Evolutionary conservation across 805 yeast genomes (phyloP).

Genomic region (Starmerella apis): DNA sequence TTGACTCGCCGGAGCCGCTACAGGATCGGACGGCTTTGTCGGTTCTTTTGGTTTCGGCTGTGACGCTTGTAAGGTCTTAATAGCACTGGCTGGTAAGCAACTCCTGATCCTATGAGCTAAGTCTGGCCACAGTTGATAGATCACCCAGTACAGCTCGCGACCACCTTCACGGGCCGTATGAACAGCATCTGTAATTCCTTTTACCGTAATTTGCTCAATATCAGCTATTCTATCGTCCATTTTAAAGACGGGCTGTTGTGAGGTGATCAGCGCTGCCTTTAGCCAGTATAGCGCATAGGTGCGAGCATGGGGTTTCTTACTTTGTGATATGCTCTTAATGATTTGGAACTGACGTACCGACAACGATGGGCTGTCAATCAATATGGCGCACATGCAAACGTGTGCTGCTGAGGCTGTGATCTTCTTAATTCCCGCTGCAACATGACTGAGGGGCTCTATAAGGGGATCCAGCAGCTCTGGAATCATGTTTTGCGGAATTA

Average conservation of each 20-base stretch:
- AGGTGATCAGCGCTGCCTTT: conserved; percentile 39
- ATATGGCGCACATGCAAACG: conserved; percentile 39
- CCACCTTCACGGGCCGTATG: conserved; percentile 68
- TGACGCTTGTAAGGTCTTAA: conserved; percentile 7
- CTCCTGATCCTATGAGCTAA: conserved; percentile 38
- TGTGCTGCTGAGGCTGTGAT: conserved; percentile 47
- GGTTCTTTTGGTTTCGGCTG: background rate
- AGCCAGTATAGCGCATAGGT: conserved; percentile 61
- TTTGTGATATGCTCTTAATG: conserved; percentile 42
- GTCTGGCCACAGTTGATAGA: conserved; percentile 44
- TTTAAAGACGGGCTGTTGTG: background rate
- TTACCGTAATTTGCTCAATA: conserved; percentile 43
- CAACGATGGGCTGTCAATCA: conserved; percentile 33
- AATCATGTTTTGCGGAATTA: conserved; percentile 18
- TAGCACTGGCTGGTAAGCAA: conserved; percentile 19
- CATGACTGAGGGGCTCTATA: conserved; percentile 40
- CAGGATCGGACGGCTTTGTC: background rate
- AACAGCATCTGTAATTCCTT: conserved; percentile 67
- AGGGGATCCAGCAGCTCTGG: conserved; percentile 39
- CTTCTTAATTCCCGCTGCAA: conserved; percentile 52
- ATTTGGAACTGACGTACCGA: conserved; percentile 11
- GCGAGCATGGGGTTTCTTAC: conserved; percentile 64
- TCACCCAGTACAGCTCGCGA: conserved; percentile 65
- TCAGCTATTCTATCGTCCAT: conserved; percentile 3
- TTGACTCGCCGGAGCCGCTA: background rate